Base-by-base conservation (phyloP, 2,329 filamentous ascomycete genomes). In the Fusarium mangiferae region DNA sequence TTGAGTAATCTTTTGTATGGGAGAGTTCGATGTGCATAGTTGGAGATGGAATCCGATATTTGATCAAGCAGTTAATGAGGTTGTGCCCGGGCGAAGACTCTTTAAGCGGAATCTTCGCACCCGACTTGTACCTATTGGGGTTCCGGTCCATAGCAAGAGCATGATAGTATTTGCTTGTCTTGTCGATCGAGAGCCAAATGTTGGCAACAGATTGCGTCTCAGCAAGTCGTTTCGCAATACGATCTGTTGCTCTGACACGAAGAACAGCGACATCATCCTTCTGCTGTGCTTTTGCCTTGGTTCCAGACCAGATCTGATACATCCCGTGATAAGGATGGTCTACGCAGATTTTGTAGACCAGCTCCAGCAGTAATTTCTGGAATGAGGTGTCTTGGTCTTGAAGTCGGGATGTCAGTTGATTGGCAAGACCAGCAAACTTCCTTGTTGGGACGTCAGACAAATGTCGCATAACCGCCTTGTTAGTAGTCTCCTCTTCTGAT, bases 271-370 rank as follows among this genome's bases (percentile, higher is more conserved):
- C 89, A 45, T 93, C 90, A 74, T 98, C 96, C 75, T 93, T 91
- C 59, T 87, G 87, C 76, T 92, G 91, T 57, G 88, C 89, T 68
- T 91, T 92, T 59, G 89, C 90, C 77, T 91, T 93, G 49, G 90
- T 91, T 28, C 93, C 92, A 6, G 95, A 94, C 86, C 96, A 98
- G 46, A 99, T 94, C 77, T 98, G 95, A 80, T 99, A 97, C 91
- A 98, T 96, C 55, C 95, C 95, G 80, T 99, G 97, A 81, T 95
- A 98, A 0, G 96, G 97, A 82, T 99, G 96, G 65, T 99, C 95
- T 17, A 89, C 87, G 79, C 96, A 98, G 62, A 99, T 98, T 14
- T 91, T 91, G 78, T 91, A 90, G 8, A 98, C 91, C 24, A 99
- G 85, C 5, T 87, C 86, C 58, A 90, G 89, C 5, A 99, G 85